phyloP scores from a whole-genome alignment of 768 basidiomycete genomes.

The Termitomyces titanicus region DNA sequence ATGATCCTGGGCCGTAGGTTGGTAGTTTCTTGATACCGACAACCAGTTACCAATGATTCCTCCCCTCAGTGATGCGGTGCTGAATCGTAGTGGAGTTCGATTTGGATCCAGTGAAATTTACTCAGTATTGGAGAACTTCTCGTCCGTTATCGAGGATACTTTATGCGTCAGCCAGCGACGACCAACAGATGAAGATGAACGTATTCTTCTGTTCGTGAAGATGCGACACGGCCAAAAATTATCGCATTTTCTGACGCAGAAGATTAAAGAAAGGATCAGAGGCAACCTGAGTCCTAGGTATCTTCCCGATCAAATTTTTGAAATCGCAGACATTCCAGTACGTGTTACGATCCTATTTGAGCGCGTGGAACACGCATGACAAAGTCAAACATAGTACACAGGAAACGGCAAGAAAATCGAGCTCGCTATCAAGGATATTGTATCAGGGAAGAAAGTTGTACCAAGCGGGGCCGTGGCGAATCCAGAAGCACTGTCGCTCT shows the following conservation, averaged over 20 bases:
- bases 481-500: constrained; percentile 57
- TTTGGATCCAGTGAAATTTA: constrained; percentile 82
- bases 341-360: constrained; percentile 20
- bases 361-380: neutral
- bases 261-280: constrained; percentile 54
- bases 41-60: neutral
- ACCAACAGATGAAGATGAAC: constrained; percentile 58
- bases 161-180: constrained; percentile 70
- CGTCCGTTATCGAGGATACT: constrained; percentile 53
- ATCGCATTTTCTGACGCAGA: constrained; percentile 34
- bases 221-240: constrained; percentile 38
- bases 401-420: constrained; percentile 76
- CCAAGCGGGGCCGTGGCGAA: constrained; percentile 76
- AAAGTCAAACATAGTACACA: constrained; percentile 46
- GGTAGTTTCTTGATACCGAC: constrained; percentile 1
- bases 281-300: constrained; percentile 61
- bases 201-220: constrained; percentile 74
- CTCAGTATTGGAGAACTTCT: constrained; percentile 55
- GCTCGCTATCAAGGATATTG: constrained; percentile 70
- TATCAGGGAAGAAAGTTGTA: constrained; percentile 54
- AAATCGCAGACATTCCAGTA: constrained; percentile 63
- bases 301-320: constrained; percentile 65
- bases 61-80: constrained; percentile 53
- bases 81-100: constrained; percentile 75
- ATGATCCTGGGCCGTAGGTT: constrained; percentile 61